Base-by-base conservation (phyloP, 148 eudicot genomes). In the Mesembryanthemum crystallinum region DNA sequence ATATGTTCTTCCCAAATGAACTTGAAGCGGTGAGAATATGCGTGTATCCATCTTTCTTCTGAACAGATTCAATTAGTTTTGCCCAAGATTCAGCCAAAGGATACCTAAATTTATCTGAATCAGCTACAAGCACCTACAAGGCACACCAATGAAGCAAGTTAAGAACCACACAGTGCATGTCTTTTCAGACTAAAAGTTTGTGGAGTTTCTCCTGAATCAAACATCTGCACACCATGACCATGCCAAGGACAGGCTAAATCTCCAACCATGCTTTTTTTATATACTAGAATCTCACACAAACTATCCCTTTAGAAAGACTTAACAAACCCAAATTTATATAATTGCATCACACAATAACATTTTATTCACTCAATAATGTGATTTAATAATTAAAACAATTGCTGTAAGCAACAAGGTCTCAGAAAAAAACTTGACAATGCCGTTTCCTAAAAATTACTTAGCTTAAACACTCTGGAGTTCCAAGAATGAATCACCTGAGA, bases 61-160 rank as follows among this genome's bases (percentile, higher is more conserved):
- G 97, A 77, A 90, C 85, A 73, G 85, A 25, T 61, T 89, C 88
- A 69, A 94, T 81, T 79, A 94, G 82, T 73, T 83, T 89, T 45
- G 97, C 93, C 96, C 98, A 94, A 58, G 91, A 83, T 86, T 94
- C 97, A n/a, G 98, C 98, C 75, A 94, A 81, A 65, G 96, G 90
- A 82, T 89, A 71, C 72, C 64, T 70, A 66, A 92, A 84, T 73
- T 85, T 85, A 77, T 94, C 98, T 63, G 98, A 92, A 81, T 94
- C 97, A 73, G 97, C 96, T 37, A 85, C 77, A 59, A 94, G 96
- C 79, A 94, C 97, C 97, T 90, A 78, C 65, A 75, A 78, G 23
- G 74, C 62, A 70, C 24, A 64, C 42, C 69, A 80, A 24, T 64
- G 29, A 4, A 43, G 37, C 37, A 47, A 51, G 47, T 73, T 73